phyloP scores from a whole-genome alignment of 768 basidiomycete species.

The Tulasnella sp. region DNA sequence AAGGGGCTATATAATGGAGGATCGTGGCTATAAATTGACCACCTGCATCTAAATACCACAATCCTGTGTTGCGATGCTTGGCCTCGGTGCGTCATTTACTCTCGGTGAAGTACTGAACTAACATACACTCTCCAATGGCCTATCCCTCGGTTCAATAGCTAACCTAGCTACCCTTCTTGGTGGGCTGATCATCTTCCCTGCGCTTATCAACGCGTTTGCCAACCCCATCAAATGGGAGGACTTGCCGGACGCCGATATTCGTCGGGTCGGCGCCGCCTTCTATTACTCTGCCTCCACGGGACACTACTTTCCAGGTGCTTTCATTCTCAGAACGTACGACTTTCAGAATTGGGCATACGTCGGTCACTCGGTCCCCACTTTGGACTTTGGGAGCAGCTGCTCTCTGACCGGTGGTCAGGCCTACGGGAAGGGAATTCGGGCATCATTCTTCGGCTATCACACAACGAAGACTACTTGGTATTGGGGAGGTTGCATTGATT shows the following conservation, averaged over 20 bases:
- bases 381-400: constrained; percentile 25
- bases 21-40: neutral
- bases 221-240: neutral
- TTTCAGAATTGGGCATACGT: constrained; percentile 17
- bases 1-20: neutral
- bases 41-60: neutral
- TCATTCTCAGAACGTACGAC: neutral
- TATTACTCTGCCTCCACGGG: neutral
- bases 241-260: neutral
- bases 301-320: neutral
- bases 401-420: constrained; percentile 13
- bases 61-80: neutral
- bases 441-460: constrained; percentile 25
- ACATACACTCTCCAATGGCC: neutral
- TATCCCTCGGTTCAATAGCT: neutral
- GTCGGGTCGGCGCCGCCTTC: neutral
- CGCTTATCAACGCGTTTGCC: neutral
- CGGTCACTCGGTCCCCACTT: constrained; percentile 22
- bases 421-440: constrained; percentile 23
- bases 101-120: no score
- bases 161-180: neutral
- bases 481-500: constrained; percentile 26
- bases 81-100: neutral
- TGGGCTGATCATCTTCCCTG: neutral
- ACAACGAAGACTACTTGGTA: neutral